Conservation (phyloP, 2,329 filamentous ascomycete genomes). For the Cytospora paraplurivora region DNA sequence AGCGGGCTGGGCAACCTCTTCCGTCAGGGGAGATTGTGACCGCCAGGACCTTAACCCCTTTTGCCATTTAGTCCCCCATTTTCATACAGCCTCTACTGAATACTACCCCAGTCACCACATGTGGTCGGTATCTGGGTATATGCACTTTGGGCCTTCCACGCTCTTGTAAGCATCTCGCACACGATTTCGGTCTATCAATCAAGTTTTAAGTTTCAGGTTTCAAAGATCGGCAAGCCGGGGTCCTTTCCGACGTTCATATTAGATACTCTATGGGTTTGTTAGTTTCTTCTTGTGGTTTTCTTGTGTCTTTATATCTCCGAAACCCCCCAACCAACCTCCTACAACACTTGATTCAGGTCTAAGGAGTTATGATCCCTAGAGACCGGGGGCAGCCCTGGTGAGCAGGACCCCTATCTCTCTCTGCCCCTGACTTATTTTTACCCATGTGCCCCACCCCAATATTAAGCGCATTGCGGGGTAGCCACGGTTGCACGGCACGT, state of each 20-base stretch:
- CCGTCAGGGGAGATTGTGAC: slow-evolving; percentile 20
- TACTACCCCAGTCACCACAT: neutral
- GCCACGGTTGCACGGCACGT: neutral
- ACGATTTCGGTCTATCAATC: neutral
- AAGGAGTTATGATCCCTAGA: slow-evolving; percentile 5
- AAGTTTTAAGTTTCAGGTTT: slow-evolving; percentile 1
- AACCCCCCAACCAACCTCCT: neutral
- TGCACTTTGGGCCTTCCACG: neutral
- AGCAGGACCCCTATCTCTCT: slow-evolving; percentile 20
- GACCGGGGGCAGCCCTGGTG: neutral
- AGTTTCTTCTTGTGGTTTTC: neutral
- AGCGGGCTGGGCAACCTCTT: slow-evolving; percentile 12
- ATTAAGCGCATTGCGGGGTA: slow-evolving; percentile 22
- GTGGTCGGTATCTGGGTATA: neutral
- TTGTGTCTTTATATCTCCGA: neutral
- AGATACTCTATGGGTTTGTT: neutral
- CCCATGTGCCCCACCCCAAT: slow-evolving; percentile 1
- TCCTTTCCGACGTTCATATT: neutral
- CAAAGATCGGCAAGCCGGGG: neutral
- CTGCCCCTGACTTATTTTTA: slow-evolving; percentile 14
- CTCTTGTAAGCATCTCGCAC: neutral
- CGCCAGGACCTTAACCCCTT: slow-evolving; percentile 6
- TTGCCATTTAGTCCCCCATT: neutral
- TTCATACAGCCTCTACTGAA: neutral
- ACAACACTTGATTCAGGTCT: neutral